Percentiles rank a stretch among this genome's conserved stretches.
Evolutionary conservation across 495 filamentous ascomycete species (phyloP).

Genomic region (Lasiosphaeria hispida): DNA sequence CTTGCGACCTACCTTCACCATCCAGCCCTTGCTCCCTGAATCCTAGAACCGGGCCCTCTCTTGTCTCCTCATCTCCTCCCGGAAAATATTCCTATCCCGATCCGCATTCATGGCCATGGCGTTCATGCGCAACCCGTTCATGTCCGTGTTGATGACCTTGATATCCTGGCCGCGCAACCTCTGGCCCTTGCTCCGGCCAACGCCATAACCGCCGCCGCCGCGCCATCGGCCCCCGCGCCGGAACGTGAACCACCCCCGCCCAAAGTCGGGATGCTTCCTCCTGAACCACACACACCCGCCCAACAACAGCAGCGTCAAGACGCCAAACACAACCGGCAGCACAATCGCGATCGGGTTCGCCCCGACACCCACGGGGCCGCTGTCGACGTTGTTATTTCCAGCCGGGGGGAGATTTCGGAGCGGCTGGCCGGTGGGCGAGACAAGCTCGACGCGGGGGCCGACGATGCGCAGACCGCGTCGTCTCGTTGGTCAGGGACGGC

Average conservation of each 20-base stretch:
- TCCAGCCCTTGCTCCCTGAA: background rate
- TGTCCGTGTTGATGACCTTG: conserved; percentile 8
- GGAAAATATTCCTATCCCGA: conserved; percentile 13
- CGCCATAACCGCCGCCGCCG: background rate
- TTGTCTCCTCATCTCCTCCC: conserved; percentile 20
- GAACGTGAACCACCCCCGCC: background rate
- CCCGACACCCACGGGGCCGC: background rate
- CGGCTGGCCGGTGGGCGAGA: background rate
- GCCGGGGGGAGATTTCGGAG: background rate
- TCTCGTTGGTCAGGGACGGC: conserved; percentile 17
- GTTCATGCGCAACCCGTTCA: conserved; percentile 17
- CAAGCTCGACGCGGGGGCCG: conserved; percentile 15
- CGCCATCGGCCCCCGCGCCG: background rate
- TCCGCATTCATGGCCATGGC: conserved; percentile 16
- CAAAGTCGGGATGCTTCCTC: conserved; percentile 11
- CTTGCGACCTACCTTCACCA: background rate
- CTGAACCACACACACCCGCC: conserved; percentile 12
- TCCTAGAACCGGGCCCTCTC: conserved; percentile 9
- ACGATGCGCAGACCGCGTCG: conserved; percentile 14
- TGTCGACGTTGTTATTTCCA: background rate
- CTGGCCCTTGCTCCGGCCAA: conserved; percentile 6
- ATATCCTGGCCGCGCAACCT: conserved; percentile 6
- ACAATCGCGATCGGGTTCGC: conserved; percentile 22
- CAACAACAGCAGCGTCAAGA: conserved; percentile 15
- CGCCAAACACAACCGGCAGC: conserved; percentile 17